Base-by-base conservation (phyloP, 2,329 filamentous ascomycete genomes). In the Blastomyces parvus region DNA sequence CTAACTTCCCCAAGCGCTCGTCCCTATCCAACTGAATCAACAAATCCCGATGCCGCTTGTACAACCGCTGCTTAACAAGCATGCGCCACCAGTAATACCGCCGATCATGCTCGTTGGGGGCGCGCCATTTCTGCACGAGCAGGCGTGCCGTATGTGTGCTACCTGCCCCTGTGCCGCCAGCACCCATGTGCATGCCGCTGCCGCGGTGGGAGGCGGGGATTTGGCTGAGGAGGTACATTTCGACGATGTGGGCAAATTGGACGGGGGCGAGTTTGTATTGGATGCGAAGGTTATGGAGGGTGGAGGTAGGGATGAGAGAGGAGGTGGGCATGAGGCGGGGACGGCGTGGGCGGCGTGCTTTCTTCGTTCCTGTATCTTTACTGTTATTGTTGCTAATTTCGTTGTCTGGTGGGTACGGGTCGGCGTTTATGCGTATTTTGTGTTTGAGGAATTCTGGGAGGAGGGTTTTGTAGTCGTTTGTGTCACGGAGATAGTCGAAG, bases 21-120 rank as follows among this genome's bases (percentile, higher is more conserved):
- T 76, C 75, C 22, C 76, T 72, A 59, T 86, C 84, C 63, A 87
- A 67, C 70, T 87, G 84, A n/a, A 80, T 78, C 25, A 88, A 75
- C 44, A 81, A 73, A 69, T 88, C 85, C 42, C 79, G 78, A 64
- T 86, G 85, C 67, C 83, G 82, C 66, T 83, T 80, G 72, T 83
- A 86, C 19, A 88, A 79, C 22, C 85, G 79, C 67, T 86, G 82
- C 72, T 88, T 88, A 44, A 84, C 79, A 38, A 86, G 79, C 67
- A 87, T 75, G 6, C 85, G 80, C 85, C 85, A 88, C 76, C 86
- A 86, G 72, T 85, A 87, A 73, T 86, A 88, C 40, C 79, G 77
- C 14, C 82, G 76, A 68, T 88, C 85, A 65, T 83, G 77, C 53
- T 79, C 78, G 64, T 86, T 80, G 2, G 78, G 76, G 0, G 80